Conservation (phyloP, 2,329 filamentous ascomycete genomes). For the Metarhizium brunneum region DNA sequence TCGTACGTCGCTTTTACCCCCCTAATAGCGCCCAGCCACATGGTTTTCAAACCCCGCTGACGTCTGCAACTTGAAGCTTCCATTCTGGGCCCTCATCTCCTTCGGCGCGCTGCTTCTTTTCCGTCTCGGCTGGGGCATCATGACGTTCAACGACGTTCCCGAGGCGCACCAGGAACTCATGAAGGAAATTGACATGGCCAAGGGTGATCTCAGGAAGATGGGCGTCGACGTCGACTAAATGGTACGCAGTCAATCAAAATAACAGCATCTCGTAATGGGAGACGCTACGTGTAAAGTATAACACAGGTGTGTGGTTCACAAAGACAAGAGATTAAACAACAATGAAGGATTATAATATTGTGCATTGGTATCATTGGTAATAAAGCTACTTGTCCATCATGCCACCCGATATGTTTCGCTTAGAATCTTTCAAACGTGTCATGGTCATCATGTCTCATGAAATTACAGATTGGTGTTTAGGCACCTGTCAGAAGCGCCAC, state of each 20-base stretch:
- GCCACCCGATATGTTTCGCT: neutral
- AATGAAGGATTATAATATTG: neutral
- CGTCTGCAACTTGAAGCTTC: conserved; percentile 49
- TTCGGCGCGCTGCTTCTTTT: conserved; percentile 89
- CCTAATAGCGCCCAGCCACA: neutral
- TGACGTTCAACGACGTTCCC: conserved; percentile 95
- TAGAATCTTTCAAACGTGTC: neutral
- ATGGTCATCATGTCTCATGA: conserved; percentile 9
- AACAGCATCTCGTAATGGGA: neutral
- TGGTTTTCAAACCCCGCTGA: neutral
- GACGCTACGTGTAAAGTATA: neutral
- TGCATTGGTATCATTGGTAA: conserved; percentile 5
- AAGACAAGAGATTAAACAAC: neutral
- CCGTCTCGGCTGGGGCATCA: conserved; percentile 83
- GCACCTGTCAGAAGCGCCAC: conserved; percentile 50
- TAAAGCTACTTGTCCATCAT: conserved; percentile 1
- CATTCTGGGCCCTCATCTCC: conserved; percentile 84
- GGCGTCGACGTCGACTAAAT: conserved; percentile 69
- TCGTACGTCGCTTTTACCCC: conserved; percentile 50
- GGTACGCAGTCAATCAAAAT: neutral
- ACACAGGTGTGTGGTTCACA: neutral
- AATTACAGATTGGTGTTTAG: conserved; percentile 8
- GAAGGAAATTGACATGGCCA: conserved; percentile 70
- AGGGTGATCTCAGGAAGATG: conserved; percentile 60
- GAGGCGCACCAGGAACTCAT: conserved; percentile 84